These are phyloP conservation scores for Pleurotus tuber-regium DNA, from an alignment of 768 basidiomycete species.

Conservation along the genomic window DNA sequence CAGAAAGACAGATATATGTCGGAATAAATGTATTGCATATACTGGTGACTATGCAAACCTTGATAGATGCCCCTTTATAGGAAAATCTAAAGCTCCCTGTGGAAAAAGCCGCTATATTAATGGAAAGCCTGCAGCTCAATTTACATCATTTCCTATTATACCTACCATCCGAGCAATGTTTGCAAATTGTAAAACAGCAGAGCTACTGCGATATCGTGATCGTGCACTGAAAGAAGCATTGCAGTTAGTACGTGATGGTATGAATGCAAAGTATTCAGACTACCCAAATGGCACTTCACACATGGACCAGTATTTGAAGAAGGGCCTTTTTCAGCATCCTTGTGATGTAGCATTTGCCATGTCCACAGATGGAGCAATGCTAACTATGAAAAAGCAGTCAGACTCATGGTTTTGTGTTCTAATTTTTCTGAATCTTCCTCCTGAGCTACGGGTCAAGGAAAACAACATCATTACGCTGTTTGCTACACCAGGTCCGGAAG, in stretches of 20 bases:
- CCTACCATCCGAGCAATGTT: slow-evolving; percentile 24
- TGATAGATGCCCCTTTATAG: no score
- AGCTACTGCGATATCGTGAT: slow-evolving; percentile 22
- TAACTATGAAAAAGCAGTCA: slow-evolving; percentile 31
- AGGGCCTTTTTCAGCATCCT: slow-evolving; percentile 21
- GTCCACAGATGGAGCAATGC: slow-evolving; percentile 28
- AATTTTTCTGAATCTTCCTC: slow-evolving; percentile 21
- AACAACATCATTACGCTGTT: slow-evolving; percentile 20
- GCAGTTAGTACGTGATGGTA: slow-evolving; percentile 14
- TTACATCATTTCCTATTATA: no score
- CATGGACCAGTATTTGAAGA: slow-evolving; percentile 15
- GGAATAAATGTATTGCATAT: no score
- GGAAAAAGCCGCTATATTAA: no score
- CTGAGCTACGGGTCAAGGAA: slow-evolving; percentile 18
- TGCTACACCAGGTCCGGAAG: slow-evolving; percentile 25
- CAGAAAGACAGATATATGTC: no score
- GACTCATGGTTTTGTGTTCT: slow-evolving; percentile 24
- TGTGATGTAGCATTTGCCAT: slow-evolving; percentile 22
- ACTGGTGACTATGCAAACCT: no score
- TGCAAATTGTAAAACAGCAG: slow-evolving; percentile 24
- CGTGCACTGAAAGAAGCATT: slow-evolving; percentile 17
- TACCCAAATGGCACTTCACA: slow-evolving; percentile 22
- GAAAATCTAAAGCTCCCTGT: no score
- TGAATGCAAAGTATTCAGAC: slow-evolving; percentile 20
- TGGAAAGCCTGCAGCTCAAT: no score